Evolutionary conservation across 1,284 basidiomycete species (phyloP), one percentile per base, ranked within the genome.

Genomic region (Microbotryum violaceum): DNA sequence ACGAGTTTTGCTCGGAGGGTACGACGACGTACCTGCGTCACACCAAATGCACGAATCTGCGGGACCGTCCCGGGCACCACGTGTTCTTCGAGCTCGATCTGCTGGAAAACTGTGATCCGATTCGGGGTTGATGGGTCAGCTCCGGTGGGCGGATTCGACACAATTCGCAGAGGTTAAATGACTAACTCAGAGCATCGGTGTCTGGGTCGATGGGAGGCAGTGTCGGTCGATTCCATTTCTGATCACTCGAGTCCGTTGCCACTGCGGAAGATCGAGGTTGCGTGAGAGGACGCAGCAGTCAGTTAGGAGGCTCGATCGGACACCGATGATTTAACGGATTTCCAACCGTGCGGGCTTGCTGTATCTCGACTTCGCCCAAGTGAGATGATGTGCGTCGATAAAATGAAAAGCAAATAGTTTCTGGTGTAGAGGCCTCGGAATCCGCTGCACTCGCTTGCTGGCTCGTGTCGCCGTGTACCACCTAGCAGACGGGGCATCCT

Each of bases 61-160:
- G 82, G 79, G 2, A 75, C 78, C 27, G 79, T 78, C 7, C 76
- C 80, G 0, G 74, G 67, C 62, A 87, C 85, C 4, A 80, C 80
- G 3, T 84, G 79, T 63, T 89, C 85, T 67, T 93, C 89, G 12
- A 97, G 81, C 66, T 97, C 93, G 61, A 92, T 92, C 74, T 97
- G 93, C 74, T 97, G 92, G 70, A 97, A 96, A 20, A 87, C 69
- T 70, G 64, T 42, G 50, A 23, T 6, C 23, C n/a, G 4, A 49
- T 10, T 52, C 37, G 54, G 14, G 55, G 61, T 58, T 16, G 7
- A 44, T 9, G 29, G 54, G 46, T 63, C 29, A 60, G 58, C 49
- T 56, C 46, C n/a, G 45, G 49, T 14, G 21, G n/a, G 37, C 16
- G 50, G 37, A 47, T 25, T 27, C 18, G n/a, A 21, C 53, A 27